Base-by-base conservation (phyloP, 176 grass and related monocot genomes). In the Cymbopogon citratus region DNA sequence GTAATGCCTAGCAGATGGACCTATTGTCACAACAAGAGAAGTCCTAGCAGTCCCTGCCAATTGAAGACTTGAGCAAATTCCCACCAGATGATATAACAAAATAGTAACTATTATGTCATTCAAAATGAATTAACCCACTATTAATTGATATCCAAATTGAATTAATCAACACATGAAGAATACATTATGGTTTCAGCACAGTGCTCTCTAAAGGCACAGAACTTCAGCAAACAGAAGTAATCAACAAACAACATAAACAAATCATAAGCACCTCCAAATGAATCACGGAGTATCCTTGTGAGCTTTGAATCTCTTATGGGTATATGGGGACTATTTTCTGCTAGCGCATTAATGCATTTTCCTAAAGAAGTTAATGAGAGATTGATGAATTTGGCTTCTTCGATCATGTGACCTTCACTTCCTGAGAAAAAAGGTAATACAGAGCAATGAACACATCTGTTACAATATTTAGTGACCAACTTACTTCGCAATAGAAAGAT, bases 311-410 rank as follows among this genome's bases (percentile, higher is more conserved):
- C 95, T 86, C 95, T 92, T 44, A 76, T 98, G 62, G 95, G 95
- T 91, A 98, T 87, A 90, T 98, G 87, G 66, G 88, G 83, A 83
- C 88, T 90, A 81, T 95, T 91, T 81, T 98, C 95, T 86, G 95
- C 95, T 85, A 98, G 79, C 38, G 92, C 95, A 51, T 98, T 98
- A 72, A 98, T 98, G 83, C 95, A 98, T 48, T 95, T 98, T 66
- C 95, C 95, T 51, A 98, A 81, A 71, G 95, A 98, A 59, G 90
- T 85, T 45, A 98, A 86, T 45, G 95, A 98, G 44, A 98, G 92
- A 91, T 98, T 98, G 49, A 98, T 98, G 86, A 93, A 95, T 77
- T 98, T 98, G 24, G 95, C 87, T 90, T 98, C 95, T 78, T 98
- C 95, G 77, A 95, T 83, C 95, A 98, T 95, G 88, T 91, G 92